Percentiles rank a stretch among this genome's conserved stretches.
These are phyloP conservation scores for Gentiana macrophylla DNA, from an alignment of 257 asterid genomes.

Conservation along the genomic window DNA sequence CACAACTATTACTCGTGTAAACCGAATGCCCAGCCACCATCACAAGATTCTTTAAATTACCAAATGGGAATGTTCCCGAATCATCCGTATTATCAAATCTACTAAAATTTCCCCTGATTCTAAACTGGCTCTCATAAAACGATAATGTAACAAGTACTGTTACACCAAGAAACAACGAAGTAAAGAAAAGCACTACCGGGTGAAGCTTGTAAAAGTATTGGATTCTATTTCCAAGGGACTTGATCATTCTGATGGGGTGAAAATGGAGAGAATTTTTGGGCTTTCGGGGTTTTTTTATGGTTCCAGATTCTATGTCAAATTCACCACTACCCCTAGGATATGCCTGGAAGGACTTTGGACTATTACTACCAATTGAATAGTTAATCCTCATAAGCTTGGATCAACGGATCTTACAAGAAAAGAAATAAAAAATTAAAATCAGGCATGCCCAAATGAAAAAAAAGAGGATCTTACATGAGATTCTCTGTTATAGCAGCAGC, in stretches of 20 bases:
- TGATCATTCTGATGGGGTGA: constrained; percentile 47
- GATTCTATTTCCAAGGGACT: constrained; percentile 43
- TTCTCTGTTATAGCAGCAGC: too few relatives aligned
- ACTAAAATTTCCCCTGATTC: constrained; percentile 26
- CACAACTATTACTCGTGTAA: constrained; percentile 80
- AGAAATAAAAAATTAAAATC: not conserved
- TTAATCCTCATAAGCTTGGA: constrained; percentile 63
- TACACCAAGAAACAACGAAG: constrained; percentile 40
- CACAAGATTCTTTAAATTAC: constrained; percentile 60
- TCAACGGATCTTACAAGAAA: constrained; percentile 3
- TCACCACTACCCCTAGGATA: constrained; percentile 50
- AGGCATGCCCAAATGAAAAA: constrained; percentile 12
- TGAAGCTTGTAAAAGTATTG: constrained; percentile 54
- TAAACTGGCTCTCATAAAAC: constrained; percentile 24
- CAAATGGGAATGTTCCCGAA: constrained; percentile 48
- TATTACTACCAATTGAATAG: constrained; percentile 45
- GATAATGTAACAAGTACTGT: constrained; percentile 37
- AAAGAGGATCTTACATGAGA: too few relatives aligned
- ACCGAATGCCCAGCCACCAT: constrained; percentile 99
- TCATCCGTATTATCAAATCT: constrained; percentile 22
- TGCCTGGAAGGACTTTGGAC: constrained; percentile 84
- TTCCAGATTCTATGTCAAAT: constrained; percentile 86
- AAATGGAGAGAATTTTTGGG: constrained; percentile 17
- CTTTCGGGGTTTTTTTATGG: constrained; percentile 43
- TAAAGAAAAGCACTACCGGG: constrained; percentile 48